phyloP scores from a whole-genome alignment of 306 rosid genomes.

The Boehmeria nivea region DNA sequence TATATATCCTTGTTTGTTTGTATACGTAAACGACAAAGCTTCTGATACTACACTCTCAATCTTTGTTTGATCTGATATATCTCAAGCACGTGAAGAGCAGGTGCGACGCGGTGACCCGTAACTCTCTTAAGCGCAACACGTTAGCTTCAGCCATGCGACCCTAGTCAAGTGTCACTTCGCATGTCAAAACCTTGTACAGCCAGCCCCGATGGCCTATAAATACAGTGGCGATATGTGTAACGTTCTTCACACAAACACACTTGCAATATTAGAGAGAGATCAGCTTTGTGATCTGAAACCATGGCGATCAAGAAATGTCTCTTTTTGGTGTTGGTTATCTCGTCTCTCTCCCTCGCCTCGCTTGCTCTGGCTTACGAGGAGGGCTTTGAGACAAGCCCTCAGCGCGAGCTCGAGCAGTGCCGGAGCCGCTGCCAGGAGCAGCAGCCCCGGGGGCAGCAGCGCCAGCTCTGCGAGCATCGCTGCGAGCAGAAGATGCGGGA shows the following conservation, averaged over 20 bases:
- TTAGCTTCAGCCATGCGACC: constrained; percentile 1
- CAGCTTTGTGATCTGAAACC: not conserved
- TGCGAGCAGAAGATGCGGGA: not conserved
- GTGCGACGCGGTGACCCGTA: not conserved
- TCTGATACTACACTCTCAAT: too few relatives aligned
- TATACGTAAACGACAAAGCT: not conserved
- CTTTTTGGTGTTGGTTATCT: constrained; percentile 10
- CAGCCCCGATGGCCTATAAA: constrained; percentile 5
- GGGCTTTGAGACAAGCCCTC: not conserved
- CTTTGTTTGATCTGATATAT: not conserved
- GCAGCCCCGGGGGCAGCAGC: not conserved
- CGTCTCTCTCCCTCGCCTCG: constrained; percentile 11
- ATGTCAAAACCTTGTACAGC: constrained; percentile 12
- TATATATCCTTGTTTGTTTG: not conserved
- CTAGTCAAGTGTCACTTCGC: constrained; percentile 23
- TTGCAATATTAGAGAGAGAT: too few relatives aligned
- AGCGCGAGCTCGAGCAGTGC: constrained; percentile 12
- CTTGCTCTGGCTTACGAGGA: not conserved
- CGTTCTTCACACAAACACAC: not conserved
- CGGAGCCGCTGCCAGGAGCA: not conserved
- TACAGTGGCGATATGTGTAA: not conserved
- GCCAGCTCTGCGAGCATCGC: not conserved
- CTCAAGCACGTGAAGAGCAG: constrained; percentile 11
- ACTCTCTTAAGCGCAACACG: constrained; percentile 3
- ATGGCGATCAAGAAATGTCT: constrained; percentile 9